Conservation (phyloP, 805 yeast genomes). For the Lachancea nothofagi region DNA sequence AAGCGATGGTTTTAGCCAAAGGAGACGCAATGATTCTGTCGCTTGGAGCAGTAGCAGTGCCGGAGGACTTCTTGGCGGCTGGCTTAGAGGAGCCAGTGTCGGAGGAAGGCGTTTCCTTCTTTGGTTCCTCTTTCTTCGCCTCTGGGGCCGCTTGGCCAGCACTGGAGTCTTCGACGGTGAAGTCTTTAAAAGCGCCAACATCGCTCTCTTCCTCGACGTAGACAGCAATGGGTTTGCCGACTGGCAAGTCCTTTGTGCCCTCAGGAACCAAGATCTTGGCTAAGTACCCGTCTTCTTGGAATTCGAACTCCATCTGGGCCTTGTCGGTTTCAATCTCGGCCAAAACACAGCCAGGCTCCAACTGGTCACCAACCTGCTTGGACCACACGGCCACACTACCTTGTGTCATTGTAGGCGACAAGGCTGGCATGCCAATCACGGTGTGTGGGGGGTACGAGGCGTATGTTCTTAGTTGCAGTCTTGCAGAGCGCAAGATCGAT, state of each 20-base stretch:
- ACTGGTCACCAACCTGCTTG: conserved; percentile 81
- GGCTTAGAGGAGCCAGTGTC: conserved; percentile 24
- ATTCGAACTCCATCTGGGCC: conserved; percentile 97
- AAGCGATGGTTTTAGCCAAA: conserved; percentile 85
- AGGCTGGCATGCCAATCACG: conserved; percentile 94
- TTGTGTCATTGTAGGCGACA: conserved; percentile 99
- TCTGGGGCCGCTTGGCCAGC: conserved; percentile 28
- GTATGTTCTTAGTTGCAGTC: conserved; percentile 30
- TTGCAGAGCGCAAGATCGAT: conserved; percentile 17
- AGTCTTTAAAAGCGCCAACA: conserved; percentile 82
- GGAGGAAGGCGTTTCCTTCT: conserved; percentile 31
- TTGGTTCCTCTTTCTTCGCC: conserved; percentile 37
- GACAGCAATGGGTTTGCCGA: conserved; percentile 94
- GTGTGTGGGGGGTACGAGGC: conserved; percentile 71
- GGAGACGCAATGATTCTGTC: conserved; percentile 92
- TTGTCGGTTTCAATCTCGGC: conserved; percentile 98
- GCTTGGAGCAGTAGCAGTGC: conserved; percentile 37
- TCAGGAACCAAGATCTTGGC: conserved; percentile 81
- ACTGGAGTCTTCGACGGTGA: conserved; percentile 67
- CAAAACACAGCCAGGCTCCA: conserved; percentile 86
- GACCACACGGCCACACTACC: conserved; percentile 90
- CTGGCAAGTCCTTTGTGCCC: conserved; percentile 86
- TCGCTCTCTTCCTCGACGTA: conserved; percentile 83
- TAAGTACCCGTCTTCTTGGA: conserved; percentile 91
- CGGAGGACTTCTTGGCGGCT: conserved; percentile 15